Conservation (phyloP, 2,329 filamentous ascomycete species). For the Claviceps pazoutovae region DNA sequence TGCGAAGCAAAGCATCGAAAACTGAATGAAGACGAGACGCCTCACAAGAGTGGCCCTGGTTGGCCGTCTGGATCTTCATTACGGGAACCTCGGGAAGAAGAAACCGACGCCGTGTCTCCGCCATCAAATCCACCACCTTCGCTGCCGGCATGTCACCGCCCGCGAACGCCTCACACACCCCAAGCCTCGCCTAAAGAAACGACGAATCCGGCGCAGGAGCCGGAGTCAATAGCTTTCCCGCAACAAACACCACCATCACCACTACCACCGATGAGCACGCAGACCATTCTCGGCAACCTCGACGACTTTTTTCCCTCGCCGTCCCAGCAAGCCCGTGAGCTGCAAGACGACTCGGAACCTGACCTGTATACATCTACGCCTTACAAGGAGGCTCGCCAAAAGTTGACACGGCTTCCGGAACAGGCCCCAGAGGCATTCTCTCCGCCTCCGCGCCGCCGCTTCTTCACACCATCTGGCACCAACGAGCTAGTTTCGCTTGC, state of each 20-base stretch:
- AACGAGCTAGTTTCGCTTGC: constrained; percentile 21
- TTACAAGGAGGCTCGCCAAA: not conserved
- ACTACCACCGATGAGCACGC: constrained; percentile 29
- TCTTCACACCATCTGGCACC: constrained; percentile 25
- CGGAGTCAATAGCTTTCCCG: not conserved
- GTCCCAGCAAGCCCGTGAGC: constrained; percentile 40
- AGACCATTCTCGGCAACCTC: constrained; percentile 36
- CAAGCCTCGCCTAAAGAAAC: not conserved
- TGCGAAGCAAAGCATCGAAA: not conserved
- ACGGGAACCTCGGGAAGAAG: not conserved
- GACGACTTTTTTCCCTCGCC: constrained; percentile 43
- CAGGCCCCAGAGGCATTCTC: constrained; percentile 1
- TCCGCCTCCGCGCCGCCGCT: constrained; percentile 12
- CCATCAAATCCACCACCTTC: not conserved
- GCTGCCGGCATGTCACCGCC: not conserved
- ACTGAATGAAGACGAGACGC: not conserved
- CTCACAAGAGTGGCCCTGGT: not conserved
- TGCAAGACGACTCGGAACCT: constrained; percentile 25
- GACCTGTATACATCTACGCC: not conserved
- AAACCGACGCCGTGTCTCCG: not conserved
- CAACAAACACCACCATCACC: constrained; percentile 8
- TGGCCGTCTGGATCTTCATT: not conserved
- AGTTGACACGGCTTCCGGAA: not conserved
- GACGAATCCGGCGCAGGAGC: not conserved
- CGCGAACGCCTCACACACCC: not conserved